Evolutionary conservation across 1,139 yeast genomes (phyloP), one percentile per base, ranked within the genome.

Genomic region (Protomyces pachydermus): DNA sequence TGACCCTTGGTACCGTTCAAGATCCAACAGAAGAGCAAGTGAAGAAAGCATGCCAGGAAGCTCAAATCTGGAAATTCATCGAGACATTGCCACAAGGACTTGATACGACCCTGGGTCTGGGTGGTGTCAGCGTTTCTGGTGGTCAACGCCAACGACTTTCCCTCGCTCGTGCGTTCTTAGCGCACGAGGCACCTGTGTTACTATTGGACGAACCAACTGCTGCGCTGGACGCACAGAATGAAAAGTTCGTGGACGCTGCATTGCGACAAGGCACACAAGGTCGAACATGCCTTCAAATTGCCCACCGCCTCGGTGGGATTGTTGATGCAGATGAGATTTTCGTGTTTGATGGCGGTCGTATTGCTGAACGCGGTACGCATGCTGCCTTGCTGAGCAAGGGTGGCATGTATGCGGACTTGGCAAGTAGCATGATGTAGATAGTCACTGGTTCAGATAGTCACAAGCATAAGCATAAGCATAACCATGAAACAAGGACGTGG

Each of bases 141-240:
- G 96, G 95, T 14, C 95, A 88, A 73, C 85, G 86, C 73, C 95
- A 88, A 74, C 81, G 95, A 69, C 83, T 88, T 48, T 90, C 95
- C 35, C 84, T 88, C 71, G 95, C 95, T 1, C 79, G 95, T 60
- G 91, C 95, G 20, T 50, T 32, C 0, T 75, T 88, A 67, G 84
- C 88, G 66, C 85, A 87, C 70, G 79, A 82, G 66, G 95, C 95
- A 5, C 78, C 84, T 0, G 81, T 88, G 39, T 75, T 88, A 66
- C 82, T 88, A 39, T 73, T 88, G 65, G 95, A 88, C 72, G 95
- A 88, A 73, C 35, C 50, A 10, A 45, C 53, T 16, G 45, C 16
- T 4, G 28, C 53, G 8, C 35, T 56, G 9, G 45, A 34, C 14
- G 34, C 39, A n/a, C 48, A 18, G 23, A 42, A 42, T 42, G 48